Percentiles rank a stretch among this genome's conserved stretches.
These are phyloP conservation scores for Emmonsiellopsis sp. DNA, from an alignment of 2,329 filamentous ascomycete species.

Conservation along the genomic window DNA sequence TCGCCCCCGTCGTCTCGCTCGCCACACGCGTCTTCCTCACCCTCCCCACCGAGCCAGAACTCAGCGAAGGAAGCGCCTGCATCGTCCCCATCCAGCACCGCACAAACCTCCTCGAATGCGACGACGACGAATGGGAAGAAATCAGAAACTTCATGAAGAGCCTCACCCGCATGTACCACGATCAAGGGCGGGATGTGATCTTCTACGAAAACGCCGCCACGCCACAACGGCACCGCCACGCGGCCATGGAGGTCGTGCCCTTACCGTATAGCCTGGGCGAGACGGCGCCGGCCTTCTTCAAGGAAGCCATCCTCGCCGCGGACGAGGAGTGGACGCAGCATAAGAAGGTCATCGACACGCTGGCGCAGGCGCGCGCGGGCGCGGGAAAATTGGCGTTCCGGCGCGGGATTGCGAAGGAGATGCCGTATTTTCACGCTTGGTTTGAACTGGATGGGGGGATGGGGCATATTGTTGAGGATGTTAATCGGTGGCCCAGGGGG, in stretches of 20 bases:
- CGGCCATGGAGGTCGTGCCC: conserved; percentile 75
- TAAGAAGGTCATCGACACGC: conserved; percentile 85
- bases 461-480: conserved; percentile 85
- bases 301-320: conserved; percentile 77
- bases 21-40: conserved; percentile 82
- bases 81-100: conserved; percentile 85
- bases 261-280: conserved; percentile 87
- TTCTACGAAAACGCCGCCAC: conserved; percentile 96
- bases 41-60: conserved; percentile 78
- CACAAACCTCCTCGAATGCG: conserved; percentile 88
- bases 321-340: conserved; percentile 97
- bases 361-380: conserved; percentile 48
- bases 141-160: conserved; percentile 99
- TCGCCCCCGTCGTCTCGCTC: conserved; percentile 78
- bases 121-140: conserved; percentile 99
- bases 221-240: conserved; percentile 70
- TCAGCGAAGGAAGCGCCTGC: conserved; percentile 72
- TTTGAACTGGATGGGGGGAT: conserved; percentile 86
- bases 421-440: conserved; percentile 98
- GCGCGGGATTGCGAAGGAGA: conserved; percentile 76
- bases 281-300: conserved; percentile 88
- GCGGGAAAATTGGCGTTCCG: conserved; percentile 76
- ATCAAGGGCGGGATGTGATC: conserved; percentile 81
- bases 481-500: conserved; percentile 73
- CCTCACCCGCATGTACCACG: conserved; percentile 86